Evolutionary conservation across 805 yeast species (phyloP).

Genomic region (Jamesozyma rosinii): DNA sequence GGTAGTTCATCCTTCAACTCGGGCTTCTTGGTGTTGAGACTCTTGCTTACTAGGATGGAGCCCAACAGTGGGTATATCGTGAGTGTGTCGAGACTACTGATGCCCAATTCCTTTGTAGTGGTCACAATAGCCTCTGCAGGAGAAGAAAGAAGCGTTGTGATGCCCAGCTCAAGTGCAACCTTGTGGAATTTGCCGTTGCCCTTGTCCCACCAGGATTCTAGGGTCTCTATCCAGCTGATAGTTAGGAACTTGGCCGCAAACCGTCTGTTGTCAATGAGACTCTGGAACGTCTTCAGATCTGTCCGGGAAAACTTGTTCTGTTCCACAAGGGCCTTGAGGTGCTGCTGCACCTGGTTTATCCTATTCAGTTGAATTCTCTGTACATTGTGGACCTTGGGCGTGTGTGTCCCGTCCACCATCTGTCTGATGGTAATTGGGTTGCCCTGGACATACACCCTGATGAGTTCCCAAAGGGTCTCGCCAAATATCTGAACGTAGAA

Average conservation of each 20-base stretch:
- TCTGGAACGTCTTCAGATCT: conserved; percentile 40
- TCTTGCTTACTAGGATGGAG: conserved; percentile 41
- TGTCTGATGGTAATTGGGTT: conserved; percentile 40
- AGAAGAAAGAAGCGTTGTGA: conserved; percentile 44
- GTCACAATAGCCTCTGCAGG: conserved; percentile 36
- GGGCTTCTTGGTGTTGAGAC: conserved; percentile 40
- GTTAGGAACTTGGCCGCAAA: conserved; percentile 44
- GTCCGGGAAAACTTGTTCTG: conserved; percentile 37
- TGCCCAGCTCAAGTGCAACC: conserved; percentile 39
- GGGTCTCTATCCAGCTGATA: conserved; percentile 45
- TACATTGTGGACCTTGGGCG: conserved; percentile 21
- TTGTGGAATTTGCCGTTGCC: conserved; percentile 47
- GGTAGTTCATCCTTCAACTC: conserved; percentile 44
- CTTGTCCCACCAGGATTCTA: conserved; percentile 50
- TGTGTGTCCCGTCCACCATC: conserved; percentile 43
- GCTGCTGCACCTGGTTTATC: conserved; percentile 41
- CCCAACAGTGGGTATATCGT: conserved; percentile 46
- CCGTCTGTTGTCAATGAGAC: conserved; percentile 36
- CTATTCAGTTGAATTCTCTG: conserved; percentile 29
- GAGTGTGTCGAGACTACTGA: conserved; percentile 37
- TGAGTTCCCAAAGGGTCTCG: conserved; percentile 56
- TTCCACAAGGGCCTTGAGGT: conserved; percentile 39
- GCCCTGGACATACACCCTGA: conserved; percentile 41
- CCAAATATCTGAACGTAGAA: conserved; percentile 50
- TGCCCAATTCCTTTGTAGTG: conserved; percentile 36